Evolutionary conservation across 192 early-diverging fungal genomes (phyloP).

Genomic region (Phycomyces blakesleeanus): DNA sequence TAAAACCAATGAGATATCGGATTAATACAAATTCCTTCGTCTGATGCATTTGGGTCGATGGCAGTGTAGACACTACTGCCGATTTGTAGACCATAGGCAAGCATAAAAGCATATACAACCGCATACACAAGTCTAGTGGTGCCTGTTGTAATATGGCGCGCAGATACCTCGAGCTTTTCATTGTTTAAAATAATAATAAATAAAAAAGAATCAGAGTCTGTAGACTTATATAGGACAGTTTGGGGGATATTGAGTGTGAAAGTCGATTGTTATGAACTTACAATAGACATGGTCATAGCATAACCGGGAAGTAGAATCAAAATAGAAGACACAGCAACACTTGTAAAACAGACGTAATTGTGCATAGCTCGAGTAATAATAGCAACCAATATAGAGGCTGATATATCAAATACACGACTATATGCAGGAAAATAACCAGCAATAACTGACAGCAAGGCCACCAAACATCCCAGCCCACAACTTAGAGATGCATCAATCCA

Average conservation of each 20-base stretch:
- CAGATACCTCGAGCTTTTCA: constrained; percentile 72
- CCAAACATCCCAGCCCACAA: constrained; percentile 50
- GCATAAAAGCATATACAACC: constrained; percentile 68
- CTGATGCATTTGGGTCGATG: constrained; percentile 19
- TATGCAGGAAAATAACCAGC: constrained; percentile 59
- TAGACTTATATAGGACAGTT: too few relatives aligned
- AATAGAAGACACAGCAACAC: constrained; percentile 33
- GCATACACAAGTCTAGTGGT: constrained; percentile 42
- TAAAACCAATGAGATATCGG: constrained; percentile 31
- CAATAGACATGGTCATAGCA: constrained; percentile 72
- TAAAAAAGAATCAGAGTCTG: not conserved
- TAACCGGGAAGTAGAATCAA: constrained; percentile 74
- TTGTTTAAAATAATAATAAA: constrained; percentile 7
- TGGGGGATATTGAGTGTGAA: not conserved
- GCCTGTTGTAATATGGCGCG: constrained; percentile 83
- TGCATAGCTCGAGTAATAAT: constrained; percentile 27
- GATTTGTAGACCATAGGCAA: constrained; percentile 68
- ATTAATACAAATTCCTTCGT: constrained; percentile 13
- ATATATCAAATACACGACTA: constrained; percentile 61
- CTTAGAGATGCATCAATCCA: constrained; percentile 53
- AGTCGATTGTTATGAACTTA: constrained; percentile 20
- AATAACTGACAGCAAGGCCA: constrained; percentile 55
- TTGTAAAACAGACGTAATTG: constrained; percentile 28
- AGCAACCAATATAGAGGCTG: constrained; percentile 31
- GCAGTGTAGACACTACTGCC: constrained; percentile 31